phyloP scores from a whole-genome alignment of 495 filamentous ascomycete species.

The Geoglossum glabrum region DNA sequence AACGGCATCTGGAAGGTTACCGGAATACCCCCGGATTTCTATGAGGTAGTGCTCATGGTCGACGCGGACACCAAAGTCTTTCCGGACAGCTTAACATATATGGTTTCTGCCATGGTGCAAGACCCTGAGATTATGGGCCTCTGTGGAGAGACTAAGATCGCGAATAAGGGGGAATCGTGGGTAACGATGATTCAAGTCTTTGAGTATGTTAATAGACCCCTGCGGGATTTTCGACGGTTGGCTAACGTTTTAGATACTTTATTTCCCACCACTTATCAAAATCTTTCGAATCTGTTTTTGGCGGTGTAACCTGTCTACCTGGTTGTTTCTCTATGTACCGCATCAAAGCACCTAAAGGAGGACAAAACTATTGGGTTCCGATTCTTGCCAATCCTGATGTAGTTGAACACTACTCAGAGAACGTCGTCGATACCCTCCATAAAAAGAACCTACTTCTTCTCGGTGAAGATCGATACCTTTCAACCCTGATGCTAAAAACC shows the following conservation, averaged over 20 bases:
- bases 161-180: conserved; percentile 89
- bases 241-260: conserved; percentile 39
- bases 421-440: conserved; percentile 96
- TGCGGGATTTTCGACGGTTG: conserved; percentile 7
- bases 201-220: conserved; percentile 28
- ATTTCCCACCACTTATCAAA: conserved; percentile 95
- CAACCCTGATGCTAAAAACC: conserved; percentile 92
- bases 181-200: conserved; percentile 99
- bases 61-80: conserved; percentile 99
- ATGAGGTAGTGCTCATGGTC: conserved; percentile 94
- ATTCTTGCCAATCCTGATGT: conserved; percentile 97
- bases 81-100: conserved; percentile 93
- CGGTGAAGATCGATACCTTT: conserved; percentile 92
- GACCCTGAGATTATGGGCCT: conserved; percentile 98
- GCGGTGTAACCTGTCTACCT: conserved; percentile 96
- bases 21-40: conserved; percentile 92
- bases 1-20: conserved; percentile 98
- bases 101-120: conserved; percentile 98
- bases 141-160: conserved; percentile 98
- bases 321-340: conserved; percentile 99
- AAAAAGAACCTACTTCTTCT: conserved; percentile 94
- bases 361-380: conserved; percentile 97
- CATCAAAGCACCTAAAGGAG: conserved; percentile 96
- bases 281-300: conserved; percentile 94
- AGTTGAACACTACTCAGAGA: conserved; percentile 98